Conservation (phyloP, 345 rosid species). For the Raphanus raphanistrum region DNA sequence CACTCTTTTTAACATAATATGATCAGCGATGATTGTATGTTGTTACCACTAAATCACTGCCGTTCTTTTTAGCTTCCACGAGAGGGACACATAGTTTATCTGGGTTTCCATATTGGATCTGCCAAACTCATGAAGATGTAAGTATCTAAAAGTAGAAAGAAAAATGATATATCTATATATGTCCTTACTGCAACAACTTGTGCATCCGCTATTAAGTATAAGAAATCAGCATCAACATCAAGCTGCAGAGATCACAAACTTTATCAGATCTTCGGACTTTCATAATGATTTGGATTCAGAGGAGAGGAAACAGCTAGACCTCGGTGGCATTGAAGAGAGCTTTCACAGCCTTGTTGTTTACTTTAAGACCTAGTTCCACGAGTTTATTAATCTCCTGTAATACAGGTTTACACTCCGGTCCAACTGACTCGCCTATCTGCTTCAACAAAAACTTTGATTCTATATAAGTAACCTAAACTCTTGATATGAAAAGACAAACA, state of each 20-base stretch:
- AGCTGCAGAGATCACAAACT: conserved; percentile 56
- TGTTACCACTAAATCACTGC: conserved; percentile 76
- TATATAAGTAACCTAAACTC: not conserved
- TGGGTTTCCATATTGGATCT: conserved; percentile 95
- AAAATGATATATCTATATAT: not conserved
- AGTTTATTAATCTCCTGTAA: conserved; percentile 69
- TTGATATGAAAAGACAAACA: not conserved
- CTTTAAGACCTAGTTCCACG: conserved; percentile 65
- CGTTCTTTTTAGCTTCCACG: conserved; percentile 76
- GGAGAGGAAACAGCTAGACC: conserved; percentile 47
- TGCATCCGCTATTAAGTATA: conserved; percentile 95
- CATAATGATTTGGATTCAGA: not conserved
- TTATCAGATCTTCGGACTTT: not conserved
- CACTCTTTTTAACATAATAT: too few species aligned
- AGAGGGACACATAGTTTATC: conserved; percentile 75
- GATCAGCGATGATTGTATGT: not conserved
- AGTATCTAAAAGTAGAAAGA: conserved; percentile 2
- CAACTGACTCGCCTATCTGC: conserved; percentile 87
- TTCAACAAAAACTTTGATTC: not conserved
- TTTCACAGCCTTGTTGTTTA: conserved; percentile 62
- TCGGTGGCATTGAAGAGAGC: conserved; percentile 67
- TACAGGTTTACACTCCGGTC: conserved; percentile 84
- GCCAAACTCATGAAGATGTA: conserved; percentile 20
- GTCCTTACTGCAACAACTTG: conserved; percentile 65
- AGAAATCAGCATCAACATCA: conserved; percentile 80